These are phyloP conservation scores for Omphalea diandra DNA, from an alignment of 441 rosid genomes.

Conservation along the genomic window DNA sequence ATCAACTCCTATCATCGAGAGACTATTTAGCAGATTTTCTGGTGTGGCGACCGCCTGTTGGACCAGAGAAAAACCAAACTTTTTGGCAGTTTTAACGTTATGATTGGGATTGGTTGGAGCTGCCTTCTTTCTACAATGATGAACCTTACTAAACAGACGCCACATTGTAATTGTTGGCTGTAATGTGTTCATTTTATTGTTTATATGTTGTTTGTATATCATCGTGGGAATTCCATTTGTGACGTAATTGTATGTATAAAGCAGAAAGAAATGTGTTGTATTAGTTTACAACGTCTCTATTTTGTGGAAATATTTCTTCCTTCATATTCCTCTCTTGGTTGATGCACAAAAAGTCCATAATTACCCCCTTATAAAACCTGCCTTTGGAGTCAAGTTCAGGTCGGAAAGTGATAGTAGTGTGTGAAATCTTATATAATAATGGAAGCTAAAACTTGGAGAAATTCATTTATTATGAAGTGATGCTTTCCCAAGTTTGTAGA, in stretches of 20 bases:
- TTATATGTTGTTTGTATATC: constrained; percentile 18
- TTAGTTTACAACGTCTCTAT: background rate
- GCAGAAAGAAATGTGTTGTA: background rate
- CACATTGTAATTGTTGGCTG: constrained; percentile 17
- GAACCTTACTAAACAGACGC: constrained; percentile 24
- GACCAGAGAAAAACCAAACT: constrained; percentile 58
- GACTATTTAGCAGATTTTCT: constrained; percentile 73
- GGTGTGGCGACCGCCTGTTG: constrained; percentile 75
- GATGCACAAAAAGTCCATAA: too few relatives aligned
- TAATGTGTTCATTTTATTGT: constrained; percentile 34
- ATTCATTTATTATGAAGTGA: too few relatives aligned
- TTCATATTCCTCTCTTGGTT: too few relatives aligned
- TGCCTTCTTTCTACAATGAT: constrained; percentile 71
- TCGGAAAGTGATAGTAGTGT: too few relatives aligned
- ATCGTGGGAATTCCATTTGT: constrained; percentile 1
- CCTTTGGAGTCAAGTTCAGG: too few relatives aligned
- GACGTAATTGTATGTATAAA: constrained; percentile 33
- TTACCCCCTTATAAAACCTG: too few relatives aligned
- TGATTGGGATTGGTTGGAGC: constrained; percentile 94
- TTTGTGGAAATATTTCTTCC: too few relatives aligned
- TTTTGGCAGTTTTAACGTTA: constrained; percentile 70
- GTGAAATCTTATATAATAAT: too few relatives aligned
- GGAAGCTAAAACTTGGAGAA: too few relatives aligned
- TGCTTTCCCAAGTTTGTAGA: too few relatives aligned
- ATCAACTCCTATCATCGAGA: constrained; percentile 65